Evolutionary conservation across 1,284 basidiomycete species (phyloP).

Genomic region (Apiotrichum domesticum): DNA sequence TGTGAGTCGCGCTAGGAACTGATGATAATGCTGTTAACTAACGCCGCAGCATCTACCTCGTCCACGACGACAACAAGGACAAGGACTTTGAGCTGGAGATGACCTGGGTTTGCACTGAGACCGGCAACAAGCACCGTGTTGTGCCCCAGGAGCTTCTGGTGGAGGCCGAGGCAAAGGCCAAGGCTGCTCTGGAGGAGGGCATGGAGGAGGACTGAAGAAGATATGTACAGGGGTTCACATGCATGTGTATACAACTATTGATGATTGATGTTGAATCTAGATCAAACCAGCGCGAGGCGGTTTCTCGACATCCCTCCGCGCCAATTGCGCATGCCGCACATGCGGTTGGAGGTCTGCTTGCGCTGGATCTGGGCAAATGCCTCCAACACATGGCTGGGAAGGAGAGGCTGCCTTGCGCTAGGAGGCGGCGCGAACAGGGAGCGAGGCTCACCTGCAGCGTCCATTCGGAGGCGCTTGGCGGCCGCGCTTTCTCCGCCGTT

Average conservation of each 20-base stretch:
- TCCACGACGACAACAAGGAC: slow-evolving; percentile 78
- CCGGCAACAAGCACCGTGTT: slow-evolving; percentile 67
- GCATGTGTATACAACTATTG: slow-evolving; percentile 14
- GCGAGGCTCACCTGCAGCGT: slow-evolving; percentile 39
- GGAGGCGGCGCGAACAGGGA: slow-evolving; percentile 72
- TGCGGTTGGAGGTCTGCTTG: slow-evolving; percentile 69
- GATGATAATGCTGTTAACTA: neutral
- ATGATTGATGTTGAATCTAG: neutral
- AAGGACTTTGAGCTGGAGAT: slow-evolving; percentile 99
- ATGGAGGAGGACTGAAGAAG: slow-evolving; percentile 61
- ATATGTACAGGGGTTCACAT: slow-evolving; percentile 12
- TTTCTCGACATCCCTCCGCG: slow-evolving; percentile 73
- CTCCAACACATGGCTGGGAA: slow-evolving; percentile 78
- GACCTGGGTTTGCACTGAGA: slow-evolving; percentile 90
- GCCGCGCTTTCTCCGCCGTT: slow-evolving; percentile 43
- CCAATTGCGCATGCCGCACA: slow-evolving; percentile 80
- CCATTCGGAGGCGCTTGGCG: slow-evolving; percentile 52
- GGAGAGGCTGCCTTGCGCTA: slow-evolving; percentile 66
- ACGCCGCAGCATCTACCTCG: slow-evolving; percentile 76
- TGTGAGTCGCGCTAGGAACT: slow-evolving; percentile 55
- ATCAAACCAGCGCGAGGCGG: slow-evolving; percentile 68
- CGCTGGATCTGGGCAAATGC: slow-evolving; percentile 81
- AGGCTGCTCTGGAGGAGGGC: slow-evolving; percentile 72
- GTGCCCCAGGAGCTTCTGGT: slow-evolving; percentile 79
- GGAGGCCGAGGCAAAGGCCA: slow-evolving; percentile 84